Percentiles rank a stretch among this genome's conserved stretches.
Conservation (phyloP, 257 asterid species). For the Marsdenia floribunda region DNA sequence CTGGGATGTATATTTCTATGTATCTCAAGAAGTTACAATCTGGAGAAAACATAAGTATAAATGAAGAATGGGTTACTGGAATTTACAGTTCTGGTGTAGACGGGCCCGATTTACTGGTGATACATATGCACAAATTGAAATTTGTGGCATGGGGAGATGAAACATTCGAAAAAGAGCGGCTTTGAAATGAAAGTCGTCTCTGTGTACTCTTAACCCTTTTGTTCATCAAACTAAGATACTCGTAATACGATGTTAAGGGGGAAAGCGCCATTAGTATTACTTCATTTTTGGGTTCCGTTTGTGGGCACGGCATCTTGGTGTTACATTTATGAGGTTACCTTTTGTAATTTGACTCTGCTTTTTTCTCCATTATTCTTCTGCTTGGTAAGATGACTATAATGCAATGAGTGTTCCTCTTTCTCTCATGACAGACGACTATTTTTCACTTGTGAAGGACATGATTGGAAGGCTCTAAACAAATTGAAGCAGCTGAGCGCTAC, state of each 20-base stretch:
- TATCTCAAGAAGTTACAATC: not conserved
- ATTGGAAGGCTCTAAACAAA: not conserved
- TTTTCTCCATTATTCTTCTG: not conserved
- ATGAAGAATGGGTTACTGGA: not conserved
- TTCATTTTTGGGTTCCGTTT: not conserved
- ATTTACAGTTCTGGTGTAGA: not conserved
- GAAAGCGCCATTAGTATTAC: not conserved
- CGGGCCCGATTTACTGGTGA: not conserved
- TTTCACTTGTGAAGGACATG: not conserved
- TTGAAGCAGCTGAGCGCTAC: not conserved
- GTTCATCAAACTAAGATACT: no score
- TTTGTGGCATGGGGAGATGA: not conserved
- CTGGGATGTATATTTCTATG: not conserved
- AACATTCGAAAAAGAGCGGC: not conserved
- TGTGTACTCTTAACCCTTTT: no score
- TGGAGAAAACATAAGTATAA: not conserved
- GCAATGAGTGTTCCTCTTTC: not conserved
- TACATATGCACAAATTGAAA: not conserved
- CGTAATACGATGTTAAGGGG: not conserved
- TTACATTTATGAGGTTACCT: not conserved
- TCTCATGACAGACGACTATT: not conserved
- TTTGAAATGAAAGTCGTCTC: no score
- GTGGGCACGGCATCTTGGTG: not conserved
- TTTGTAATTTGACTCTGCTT: not conserved
- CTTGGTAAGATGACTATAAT: not conserved